Evolutionary conservation across 306 rosid genomes (phyloP).

Genomic region (Crotalaria pallida): DNA sequence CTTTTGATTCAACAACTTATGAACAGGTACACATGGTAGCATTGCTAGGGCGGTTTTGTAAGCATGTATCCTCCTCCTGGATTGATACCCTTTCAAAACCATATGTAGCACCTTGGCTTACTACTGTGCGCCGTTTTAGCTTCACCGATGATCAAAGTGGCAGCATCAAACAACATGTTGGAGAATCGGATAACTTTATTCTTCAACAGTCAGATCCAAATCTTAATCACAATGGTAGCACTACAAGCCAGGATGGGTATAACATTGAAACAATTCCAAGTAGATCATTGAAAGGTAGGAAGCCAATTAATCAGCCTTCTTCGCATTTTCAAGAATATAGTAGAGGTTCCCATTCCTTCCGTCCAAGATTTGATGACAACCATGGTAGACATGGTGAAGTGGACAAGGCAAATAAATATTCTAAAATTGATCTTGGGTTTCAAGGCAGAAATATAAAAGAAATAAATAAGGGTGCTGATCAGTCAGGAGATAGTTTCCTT

Average conservation of each 20-base stretch:
- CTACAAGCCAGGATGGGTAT: background rate
- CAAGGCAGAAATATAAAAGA: conserved; percentile 17
- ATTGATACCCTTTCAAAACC: conserved; percentile 21
- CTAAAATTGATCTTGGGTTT: conserved; percentile 24
- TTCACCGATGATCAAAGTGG: conserved; percentile 18
- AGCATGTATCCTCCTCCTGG: conserved; percentile 21
- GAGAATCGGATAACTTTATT: conserved; percentile 22
- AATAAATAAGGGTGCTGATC: conserved; percentile 7
- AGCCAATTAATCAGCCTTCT: conserved; percentile 13
- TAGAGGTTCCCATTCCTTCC: conserved; percentile 15
- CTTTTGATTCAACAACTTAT: background rate
- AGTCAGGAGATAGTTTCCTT: conserved; percentile 56
- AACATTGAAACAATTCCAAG: conserved; percentile 30
- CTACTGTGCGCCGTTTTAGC: conserved; percentile 35
- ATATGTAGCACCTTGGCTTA: conserved; percentile 15
- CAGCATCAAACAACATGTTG: background rate
- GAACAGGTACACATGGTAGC: conserved; percentile 35
- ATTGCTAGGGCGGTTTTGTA: conserved; percentile 19
- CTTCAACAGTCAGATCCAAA: background rate
- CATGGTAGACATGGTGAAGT: background rate
- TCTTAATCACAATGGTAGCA: background rate
- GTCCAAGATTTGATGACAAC: conserved; percentile 30
- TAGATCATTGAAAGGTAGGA: conserved; percentile 37
- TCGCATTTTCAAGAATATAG: background rate
- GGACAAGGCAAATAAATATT: conserved; percentile 4